phyloP scores from a whole-genome alignment of 2,329 filamentous ascomycete species.

The Lasiodiplodia sp. region DNA sequence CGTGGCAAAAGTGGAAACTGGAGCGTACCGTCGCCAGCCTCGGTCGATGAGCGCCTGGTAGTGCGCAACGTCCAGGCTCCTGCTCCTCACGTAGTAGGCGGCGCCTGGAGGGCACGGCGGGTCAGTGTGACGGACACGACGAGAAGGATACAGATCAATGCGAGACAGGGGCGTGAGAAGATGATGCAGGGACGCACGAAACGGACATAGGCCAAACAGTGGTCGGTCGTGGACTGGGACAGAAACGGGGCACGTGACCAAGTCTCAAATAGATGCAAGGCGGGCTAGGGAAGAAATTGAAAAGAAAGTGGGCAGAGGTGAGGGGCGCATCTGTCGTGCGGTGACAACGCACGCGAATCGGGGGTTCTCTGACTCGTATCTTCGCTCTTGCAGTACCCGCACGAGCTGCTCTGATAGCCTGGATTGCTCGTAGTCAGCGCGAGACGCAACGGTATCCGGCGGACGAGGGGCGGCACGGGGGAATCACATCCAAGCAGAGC shows the following conservation, averaged over 20 bases:
- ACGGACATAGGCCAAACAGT: background rate
- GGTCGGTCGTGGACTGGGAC: slow-evolving; percentile 11
- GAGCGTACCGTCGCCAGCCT: slow-evolving; percentile 76
- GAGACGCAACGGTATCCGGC: slow-evolving; percentile 26
- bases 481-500: slow-evolving; percentile 44
- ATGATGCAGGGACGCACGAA: slow-evolving; percentile 7
- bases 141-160: background rate
- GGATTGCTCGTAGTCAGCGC: slow-evolving; percentile 29
- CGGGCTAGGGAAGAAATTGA: background rate
- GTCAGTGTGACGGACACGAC: background rate
- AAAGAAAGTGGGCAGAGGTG: slow-evolving; percentile 23
- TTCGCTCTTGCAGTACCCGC: slow-evolving; percentile 59
- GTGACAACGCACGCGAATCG: slow-evolving; percentile 55
- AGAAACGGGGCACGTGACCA: slow-evolving; percentile 23
- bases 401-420: slow-evolving; percentile 59
- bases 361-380: slow-evolving; percentile 56
- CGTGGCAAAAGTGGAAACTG: slow-evolving; percentile 24
- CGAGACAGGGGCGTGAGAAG: background rate
- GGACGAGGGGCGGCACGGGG: slow-evolving; percentile 9
- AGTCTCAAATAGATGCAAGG: slow-evolving; percentile 1
- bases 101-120: slow-evolving; percentile 61
- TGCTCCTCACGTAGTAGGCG: slow-evolving; percentile 73
- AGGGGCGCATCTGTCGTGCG: slow-evolving; percentile 25
- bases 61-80: slow-evolving; percentile 67
- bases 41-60: slow-evolving; percentile 78